Evolutionary conservation across 306 rosid genomes (phyloP).

Genomic region (Vicia sativa): DNA sequence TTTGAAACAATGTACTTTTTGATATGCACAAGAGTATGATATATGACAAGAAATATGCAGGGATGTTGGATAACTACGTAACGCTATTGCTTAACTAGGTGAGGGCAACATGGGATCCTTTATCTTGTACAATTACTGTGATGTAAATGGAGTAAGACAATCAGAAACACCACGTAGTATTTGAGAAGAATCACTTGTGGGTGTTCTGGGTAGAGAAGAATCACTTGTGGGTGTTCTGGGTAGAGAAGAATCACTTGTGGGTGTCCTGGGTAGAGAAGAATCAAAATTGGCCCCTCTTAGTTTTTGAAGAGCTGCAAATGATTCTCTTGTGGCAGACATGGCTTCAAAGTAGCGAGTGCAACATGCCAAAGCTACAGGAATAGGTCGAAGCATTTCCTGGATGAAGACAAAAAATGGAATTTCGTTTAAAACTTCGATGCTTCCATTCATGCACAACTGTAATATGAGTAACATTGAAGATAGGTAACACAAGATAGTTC

Average conservation of each 20-base stretch:
- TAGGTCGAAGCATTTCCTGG: constrained; percentile 98
- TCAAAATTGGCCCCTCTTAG: constrained; percentile 69
- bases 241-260: constrained; percentile 60
- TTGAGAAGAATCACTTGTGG: constrained; percentile 61
- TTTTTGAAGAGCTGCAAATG: constrained; percentile 83
- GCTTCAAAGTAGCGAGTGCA: constrained; percentile 95
- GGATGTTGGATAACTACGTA: constrained; percentile 31
- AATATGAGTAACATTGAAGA: too few species aligned
- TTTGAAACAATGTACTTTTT: neutral
- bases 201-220: constrained; percentile 54
- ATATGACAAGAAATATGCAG: constrained; percentile 18
- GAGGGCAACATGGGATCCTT: constrained; percentile 47
- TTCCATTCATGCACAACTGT: too few species aligned
- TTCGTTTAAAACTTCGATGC: neutral
- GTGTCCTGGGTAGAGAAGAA: constrained; percentile 54
- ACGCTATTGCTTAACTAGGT: too few species aligned
- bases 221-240: constrained; percentile 60
- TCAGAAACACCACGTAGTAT: constrained; percentile 56
- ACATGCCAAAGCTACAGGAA: constrained; percentile 91
- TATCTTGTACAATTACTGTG: constrained; percentile 64
- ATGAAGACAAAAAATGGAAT: neutral
- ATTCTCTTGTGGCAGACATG: constrained; percentile 97
- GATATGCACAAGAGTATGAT: constrained; percentile 36
- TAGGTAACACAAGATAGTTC: too few species aligned
- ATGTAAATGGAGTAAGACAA: constrained; percentile 66